Evolutionary conservation across 2,329 filamentous ascomycete species (phyloP).

Genomic region (Claviceps paspali): DNA sequence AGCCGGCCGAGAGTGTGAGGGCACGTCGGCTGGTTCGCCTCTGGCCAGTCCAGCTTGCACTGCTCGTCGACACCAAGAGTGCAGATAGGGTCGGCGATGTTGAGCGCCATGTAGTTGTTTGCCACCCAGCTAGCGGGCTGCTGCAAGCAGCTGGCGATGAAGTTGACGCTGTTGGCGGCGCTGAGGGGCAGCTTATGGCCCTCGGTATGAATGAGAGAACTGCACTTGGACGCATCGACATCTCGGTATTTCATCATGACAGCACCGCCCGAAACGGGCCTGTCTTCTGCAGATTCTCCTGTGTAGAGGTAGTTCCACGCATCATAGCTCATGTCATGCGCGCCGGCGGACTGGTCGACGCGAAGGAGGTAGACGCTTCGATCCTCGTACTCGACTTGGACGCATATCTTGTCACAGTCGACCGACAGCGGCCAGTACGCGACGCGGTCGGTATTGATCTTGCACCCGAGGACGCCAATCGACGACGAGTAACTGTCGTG

Average conservation of each 20-base stretch:
- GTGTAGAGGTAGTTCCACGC: slow-evolving; percentile 46
- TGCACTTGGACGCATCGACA: slow-evolving; percentile 30
- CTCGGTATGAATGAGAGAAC: slow-evolving; percentile 29
- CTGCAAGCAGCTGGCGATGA: slow-evolving; percentile 28
- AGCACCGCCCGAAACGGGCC: slow-evolving; percentile 31
- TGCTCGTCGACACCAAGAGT: slow-evolving; percentile 29
- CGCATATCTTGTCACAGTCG: slow-evolving; percentile 40
- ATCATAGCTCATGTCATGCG: slow-evolving; percentile 44
- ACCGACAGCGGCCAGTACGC: slow-evolving; percentile 44
- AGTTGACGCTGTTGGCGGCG: slow-evolving; percentile 39
- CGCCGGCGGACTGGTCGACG: slow-evolving; percentile 40
- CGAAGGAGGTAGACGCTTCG: slow-evolving; percentile 42
- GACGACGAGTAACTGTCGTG: slow-evolving; percentile 44
- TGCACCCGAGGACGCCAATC: slow-evolving; percentile 44
- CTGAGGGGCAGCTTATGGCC: slow-evolving; percentile 24
- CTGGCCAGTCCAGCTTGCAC: slow-evolving; percentile 28
- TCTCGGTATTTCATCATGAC: slow-evolving; percentile 31
- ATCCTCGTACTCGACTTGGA: slow-evolving; percentile 32
- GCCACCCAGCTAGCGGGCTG: slow-evolving; percentile 29
- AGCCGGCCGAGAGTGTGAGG: slow-evolving; percentile 24
- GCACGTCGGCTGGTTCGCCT: slow-evolving; percentile 29
- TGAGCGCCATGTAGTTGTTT: slow-evolving; percentile 32
- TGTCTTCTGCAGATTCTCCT: slow-evolving; percentile 28
- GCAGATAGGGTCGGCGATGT: slow-evolving; percentile 34
- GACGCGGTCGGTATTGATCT: slow-evolving; percentile 43